phyloP scores from a whole-genome alignment of 768 basidiomycete species.

The Mycena filopes region DNA sequence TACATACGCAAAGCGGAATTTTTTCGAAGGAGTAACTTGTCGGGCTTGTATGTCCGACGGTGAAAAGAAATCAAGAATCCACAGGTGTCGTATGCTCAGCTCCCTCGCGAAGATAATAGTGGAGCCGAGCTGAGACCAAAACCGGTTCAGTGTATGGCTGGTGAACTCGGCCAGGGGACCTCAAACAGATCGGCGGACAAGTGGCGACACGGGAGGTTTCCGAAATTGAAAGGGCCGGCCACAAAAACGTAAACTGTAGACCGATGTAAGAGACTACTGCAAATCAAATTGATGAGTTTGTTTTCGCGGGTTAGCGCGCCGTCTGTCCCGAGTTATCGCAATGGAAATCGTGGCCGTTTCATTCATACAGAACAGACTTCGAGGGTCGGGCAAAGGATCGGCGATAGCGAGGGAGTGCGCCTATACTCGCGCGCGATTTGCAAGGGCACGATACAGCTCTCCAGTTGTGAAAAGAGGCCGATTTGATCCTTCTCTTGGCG shows the following conservation, averaged over 20 bases:
- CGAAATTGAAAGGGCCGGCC: constrained; percentile 19
- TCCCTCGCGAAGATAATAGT: not conserved
- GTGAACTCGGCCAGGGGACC: constrained; percentile 2
- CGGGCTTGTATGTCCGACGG: not conserved
- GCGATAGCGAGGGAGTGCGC: constrained; percentile 17
- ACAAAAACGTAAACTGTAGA: constrained; percentile 14
- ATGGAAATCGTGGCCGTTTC: constrained; percentile 20
- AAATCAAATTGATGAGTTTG: constrained; percentile 13
- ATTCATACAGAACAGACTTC: constrained; percentile 23
- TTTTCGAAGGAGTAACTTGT: not conserved
- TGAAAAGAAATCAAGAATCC: constrained; percentile 25
- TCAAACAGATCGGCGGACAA: constrained; percentile 22
- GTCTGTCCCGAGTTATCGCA: constrained; percentile 17
- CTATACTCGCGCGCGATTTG: constrained; percentile 22
- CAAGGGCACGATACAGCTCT: constrained; percentile 14
- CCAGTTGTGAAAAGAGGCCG: constrained; percentile 7
- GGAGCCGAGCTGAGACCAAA: constrained; percentile 1
- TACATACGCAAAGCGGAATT: constrained; percentile 25
- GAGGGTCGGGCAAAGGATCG: constrained; percentile 10
- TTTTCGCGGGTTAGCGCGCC: constrained; percentile 4
- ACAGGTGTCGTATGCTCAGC: constrained; percentile 5
- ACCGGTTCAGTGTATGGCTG: not conserved
- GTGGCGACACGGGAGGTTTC: constrained; percentile 11
- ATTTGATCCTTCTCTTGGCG: constrained; percentile 31
- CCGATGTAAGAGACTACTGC: constrained; percentile 18